Evolutionary conservation across 306 rosid genomes (phyloP).

Genomic region (Dryas drummondii): DNA sequence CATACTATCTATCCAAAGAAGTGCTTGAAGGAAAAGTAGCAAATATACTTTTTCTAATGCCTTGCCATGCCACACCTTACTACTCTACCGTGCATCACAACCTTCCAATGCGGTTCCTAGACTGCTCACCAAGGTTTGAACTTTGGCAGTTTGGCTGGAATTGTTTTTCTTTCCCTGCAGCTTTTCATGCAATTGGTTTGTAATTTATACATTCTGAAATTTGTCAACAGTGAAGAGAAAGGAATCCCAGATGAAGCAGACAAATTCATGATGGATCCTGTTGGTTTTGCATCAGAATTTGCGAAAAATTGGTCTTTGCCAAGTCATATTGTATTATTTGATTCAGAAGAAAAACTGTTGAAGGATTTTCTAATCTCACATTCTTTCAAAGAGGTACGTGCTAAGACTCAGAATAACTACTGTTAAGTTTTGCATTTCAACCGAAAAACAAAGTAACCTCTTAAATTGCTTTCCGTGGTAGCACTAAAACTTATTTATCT

Average conservation of each 20-base stretch:
- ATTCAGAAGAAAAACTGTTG: slow-evolving; percentile 61
- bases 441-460: not conserved
- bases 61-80: slow-evolving; percentile 93
- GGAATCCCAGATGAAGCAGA: slow-evolving; percentile 81
- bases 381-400: slow-evolving; percentile 65
- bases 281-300: slow-evolving; percentile 54
- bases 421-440: not conserved
- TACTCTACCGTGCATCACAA: slow-evolving; percentile 72
- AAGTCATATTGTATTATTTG: slow-evolving; percentile 83
- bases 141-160: slow-evolving; percentile 10
- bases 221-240: slow-evolving; percentile 54
- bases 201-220: slow-evolving; percentile 12
- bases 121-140: slow-evolving; percentile 86
- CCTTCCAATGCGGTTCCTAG: slow-evolving; percentile 82
- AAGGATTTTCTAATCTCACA: slow-evolving; percentile 49
- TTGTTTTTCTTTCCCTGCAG: not conserved
- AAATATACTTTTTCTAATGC: slow-evolving; percentile 74
- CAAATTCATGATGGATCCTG: slow-evolving; percentile 74
- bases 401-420: not conserved
- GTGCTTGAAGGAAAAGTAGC: slow-evolving; percentile 53
- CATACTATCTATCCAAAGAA: slow-evolving; percentile 76
- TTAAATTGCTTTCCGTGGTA: slow-evolving; percentile 8
- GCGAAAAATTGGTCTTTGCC: slow-evolving; percentile 62
- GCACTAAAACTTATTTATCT: slow-evolving; percentile 10
- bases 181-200: slow-evolving; percentile 4